Evolutionary conservation across 192 early-diverging fungal genomes (phyloP).

Genomic region (Geosiphon pyriformis): DNA sequence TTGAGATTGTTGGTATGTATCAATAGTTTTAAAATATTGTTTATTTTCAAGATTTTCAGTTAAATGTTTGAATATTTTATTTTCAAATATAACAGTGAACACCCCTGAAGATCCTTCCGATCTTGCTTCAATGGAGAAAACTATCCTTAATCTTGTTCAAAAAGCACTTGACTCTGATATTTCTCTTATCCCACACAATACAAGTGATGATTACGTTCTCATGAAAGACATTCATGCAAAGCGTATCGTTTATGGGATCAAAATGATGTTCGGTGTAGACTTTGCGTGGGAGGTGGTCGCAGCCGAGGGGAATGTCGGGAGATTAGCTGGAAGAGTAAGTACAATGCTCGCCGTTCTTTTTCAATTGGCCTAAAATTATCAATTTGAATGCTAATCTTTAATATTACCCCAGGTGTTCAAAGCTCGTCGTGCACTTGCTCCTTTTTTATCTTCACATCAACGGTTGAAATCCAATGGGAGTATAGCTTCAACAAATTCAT

Average conservation of each 20-base stretch:
- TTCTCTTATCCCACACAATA: slow-evolving; percentile 37
- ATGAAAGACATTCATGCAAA: slow-evolving; percentile 57
- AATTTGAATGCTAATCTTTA: slow-evolving; percentile 42
- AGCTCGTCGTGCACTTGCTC: slow-evolving; percentile 50
- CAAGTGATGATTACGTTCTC: slow-evolving; percentile 48
- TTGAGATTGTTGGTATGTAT: slow-evolving; percentile 65
- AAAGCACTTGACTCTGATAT: slow-evolving; percentile 40
- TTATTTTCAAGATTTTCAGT: neutral
- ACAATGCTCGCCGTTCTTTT: neutral
- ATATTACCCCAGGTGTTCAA: slow-evolving; percentile 47
- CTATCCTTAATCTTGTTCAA: slow-evolving; percentile 41
- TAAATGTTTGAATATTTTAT: neutral
- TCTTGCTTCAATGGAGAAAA: slow-evolving; percentile 30
- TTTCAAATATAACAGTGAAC: slow-evolving; percentile 23
- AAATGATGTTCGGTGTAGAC: slow-evolving; percentile 80
- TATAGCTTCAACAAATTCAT: too few relatives aligned
- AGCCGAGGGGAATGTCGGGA: slow-evolving; percentile 41
- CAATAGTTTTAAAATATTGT: neutral
- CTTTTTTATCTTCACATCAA: too few relatives aligned
- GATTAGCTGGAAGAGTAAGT: slow-evolving; percentile 48
- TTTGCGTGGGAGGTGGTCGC: slow-evolving; percentile 75
- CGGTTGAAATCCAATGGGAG: too few relatives aligned
- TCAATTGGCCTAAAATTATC: slow-evolving; percentile 27
- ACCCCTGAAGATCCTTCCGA: slow-evolving; percentile 22
- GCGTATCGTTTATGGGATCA: slow-evolving; percentile 78